Percentiles rank a stretch among this genome's conserved stretches.
Evolutionary conservation across 257 asterid species (phyloP).

Genomic region (Striga asiatica): DNA sequence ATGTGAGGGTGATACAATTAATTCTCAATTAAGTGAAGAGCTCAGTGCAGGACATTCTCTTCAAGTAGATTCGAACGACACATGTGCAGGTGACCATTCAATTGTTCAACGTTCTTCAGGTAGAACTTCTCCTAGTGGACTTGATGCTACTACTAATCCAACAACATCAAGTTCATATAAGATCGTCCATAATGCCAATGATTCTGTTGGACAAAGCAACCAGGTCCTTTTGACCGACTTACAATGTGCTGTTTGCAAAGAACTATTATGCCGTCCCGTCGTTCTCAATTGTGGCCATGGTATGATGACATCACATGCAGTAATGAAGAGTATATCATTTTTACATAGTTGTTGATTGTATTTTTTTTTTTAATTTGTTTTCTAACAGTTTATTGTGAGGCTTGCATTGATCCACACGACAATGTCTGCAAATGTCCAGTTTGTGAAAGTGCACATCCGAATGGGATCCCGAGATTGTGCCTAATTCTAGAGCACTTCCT

Average conservation of each 20-base stretch:
- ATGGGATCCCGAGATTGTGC: conserved; percentile 51
- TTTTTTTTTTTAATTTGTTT: conserved; percentile 19
- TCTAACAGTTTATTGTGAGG: conserved; percentile 64
- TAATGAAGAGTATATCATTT: neutral
- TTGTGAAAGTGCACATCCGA: conserved; percentile 52
- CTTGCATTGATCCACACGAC: conserved; percentile 34
- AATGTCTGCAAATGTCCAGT: conserved; percentile 40
- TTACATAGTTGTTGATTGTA: conserved; percentile 14
- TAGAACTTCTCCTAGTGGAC: conserved; percentile 9
- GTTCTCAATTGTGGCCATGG: conserved; percentile 85
- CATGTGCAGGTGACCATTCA: conserved; percentile 6
- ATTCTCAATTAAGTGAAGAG: conserved; percentile 4
- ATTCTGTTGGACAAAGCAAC: conserved; percentile 12
- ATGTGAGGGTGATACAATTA: conserved; percentile 21
- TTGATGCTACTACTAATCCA: neutral
- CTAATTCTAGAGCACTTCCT: conserved; percentile 55
- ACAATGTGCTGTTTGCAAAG: conserved; percentile 49
- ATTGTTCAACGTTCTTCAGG: conserved; percentile 9
- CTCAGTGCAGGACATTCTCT: neutral
- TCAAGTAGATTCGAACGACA: neutral
- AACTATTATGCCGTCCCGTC: conserved; percentile 42
- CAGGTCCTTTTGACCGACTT: conserved; percentile 27
- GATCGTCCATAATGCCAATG: conserved; percentile 5
- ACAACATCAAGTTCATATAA: conserved; percentile 17
- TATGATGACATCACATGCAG: conserved; percentile 13